Evolutionary conservation across 2,329 filamentous ascomycete species (phyloP), one percentile per base, ranked within the genome.

Genomic region (Dothidotthia symphoricarpi): DNA sequence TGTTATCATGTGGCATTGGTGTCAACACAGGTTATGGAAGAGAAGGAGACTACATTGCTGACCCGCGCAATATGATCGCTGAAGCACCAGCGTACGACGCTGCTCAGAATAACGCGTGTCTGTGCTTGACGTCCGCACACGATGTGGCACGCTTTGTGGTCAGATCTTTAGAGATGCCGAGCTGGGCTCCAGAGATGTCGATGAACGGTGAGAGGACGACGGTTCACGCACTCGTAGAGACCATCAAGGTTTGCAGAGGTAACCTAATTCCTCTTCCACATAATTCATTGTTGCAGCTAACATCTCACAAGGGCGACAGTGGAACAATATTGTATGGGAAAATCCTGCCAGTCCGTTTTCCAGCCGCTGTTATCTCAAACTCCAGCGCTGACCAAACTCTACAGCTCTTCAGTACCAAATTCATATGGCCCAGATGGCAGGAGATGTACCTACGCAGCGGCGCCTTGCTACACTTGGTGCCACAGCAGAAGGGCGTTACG

Each of bases 111-210:
- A 34, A 51, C 10, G 47, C 60, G 2, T 55, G 38, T 6, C 66
- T 89, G 5, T 83, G 78, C 49, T 69, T 89, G 70, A 88, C 83
- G 2, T 83, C 83, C 4, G 77, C 82, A 12, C 72, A 79, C 46
- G 86, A 90, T 53, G 77, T 88, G 4, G 85, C 77, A 16, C 74
- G 75, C n/a, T 88, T 85, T 50, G 71, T 89, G 7, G 81, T 82
- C 9, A 78, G 81, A n/a, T 79, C 86, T 11, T 63, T 87, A 19
- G 82, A 86, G 30, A 64, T 87, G 27, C 67, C 71, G 6, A 72
- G 63, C 13, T 90, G 86, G 86, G 83, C 83, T 3, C 63, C 67
- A 5, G 85, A 88, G 58, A 81, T 85, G 59, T 76, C 75, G 26
- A 81, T 89, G 75, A 74, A 75, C 32, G 83, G 85, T n/a, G 82